Evolutionary conservation across 352 stramenopile species (phyloP).

Genomic region (Globisporangium orthogonon): DNA sequence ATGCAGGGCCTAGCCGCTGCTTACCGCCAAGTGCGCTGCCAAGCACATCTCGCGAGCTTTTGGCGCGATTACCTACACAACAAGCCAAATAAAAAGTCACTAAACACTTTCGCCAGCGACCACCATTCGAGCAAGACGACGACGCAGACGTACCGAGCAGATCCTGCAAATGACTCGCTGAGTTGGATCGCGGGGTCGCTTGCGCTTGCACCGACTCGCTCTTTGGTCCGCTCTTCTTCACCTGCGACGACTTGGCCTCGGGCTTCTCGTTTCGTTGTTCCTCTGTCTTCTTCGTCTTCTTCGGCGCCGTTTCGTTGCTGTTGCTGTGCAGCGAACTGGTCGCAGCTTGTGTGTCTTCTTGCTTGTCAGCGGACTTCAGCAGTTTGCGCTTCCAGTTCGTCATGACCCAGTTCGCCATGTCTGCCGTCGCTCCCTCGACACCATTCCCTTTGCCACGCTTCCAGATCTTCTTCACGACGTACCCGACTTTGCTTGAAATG

Average conservation of each 20-base stretch:
- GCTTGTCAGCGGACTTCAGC: constrained; percentile 12
- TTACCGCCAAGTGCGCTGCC: constrained; percentile 20
- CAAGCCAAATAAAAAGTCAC: not conserved
- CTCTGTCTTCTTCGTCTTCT: not conserved
- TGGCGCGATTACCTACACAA: constrained; percentile 21
- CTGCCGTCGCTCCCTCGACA: constrained; percentile 21
- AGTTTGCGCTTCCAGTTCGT: constrained; percentile 47
- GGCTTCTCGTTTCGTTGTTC: constrained; percentile 8
- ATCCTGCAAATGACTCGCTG: constrained; percentile 42
- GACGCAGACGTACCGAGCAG: constrained; percentile 35
- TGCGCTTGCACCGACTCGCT: constrained; percentile 5
- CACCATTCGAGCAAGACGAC: too few relatives aligned
- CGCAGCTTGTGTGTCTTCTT: not conserved
- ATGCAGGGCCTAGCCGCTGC: constrained; percentile 25
- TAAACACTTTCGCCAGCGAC: too few relatives aligned
- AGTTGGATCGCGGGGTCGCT: constrained; percentile 34
- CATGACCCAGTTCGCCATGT: constrained; percentile 48
- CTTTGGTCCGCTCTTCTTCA: constrained; percentile 12
- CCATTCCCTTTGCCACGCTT: constrained; percentile 20
- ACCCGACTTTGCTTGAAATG: constrained; percentile 43
- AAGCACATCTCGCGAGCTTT: constrained; percentile 28
- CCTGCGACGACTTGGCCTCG: constrained; percentile 5
- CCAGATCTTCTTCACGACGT: constrained; percentile 32
- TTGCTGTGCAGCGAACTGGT: constrained; percentile 7
- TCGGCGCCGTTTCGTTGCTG: constrained; percentile 4